Evolutionary conservation across 768 basidiomycete genomes (phyloP), one percentile per base, ranked within the genome.

Genomic region (Leccinum variicolor): DNA sequence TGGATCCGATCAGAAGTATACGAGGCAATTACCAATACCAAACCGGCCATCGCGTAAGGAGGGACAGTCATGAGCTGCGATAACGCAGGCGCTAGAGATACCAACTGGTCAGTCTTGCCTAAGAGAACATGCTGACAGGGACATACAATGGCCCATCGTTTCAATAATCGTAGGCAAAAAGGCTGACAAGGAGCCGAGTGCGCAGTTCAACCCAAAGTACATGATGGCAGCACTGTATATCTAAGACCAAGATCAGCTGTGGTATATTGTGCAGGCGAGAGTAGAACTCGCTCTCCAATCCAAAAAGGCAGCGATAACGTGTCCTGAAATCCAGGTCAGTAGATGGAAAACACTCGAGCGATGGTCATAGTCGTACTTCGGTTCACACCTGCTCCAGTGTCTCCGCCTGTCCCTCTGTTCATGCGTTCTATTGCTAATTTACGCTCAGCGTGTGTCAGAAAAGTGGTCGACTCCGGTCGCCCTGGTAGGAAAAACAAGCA

Each of bases 81-180:
- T 46, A 78, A 57, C 4, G 79, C 81, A 50, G 74, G 64, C 15
- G 76, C 79, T 80, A 52, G 13, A 21, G 52, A 56, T 9, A 7
- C 25, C 68, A 31, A 29, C n/a, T 7, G 11, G 21, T 62, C 36
- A 54, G 36, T 21, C 13, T 5, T 29, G 23, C 17, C 21, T 4
- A 23, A 25, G 7, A 15, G 47, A 21, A 39, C 13, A n/a, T 9
- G 4, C 3, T 0, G 21, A 10, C n/a, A 29, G 2, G 41, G 48
- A 62, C 77, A 26, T 62, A 81, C 79, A 75, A 64, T 73, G 74
- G 8, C 77, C 79, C 66, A 81, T 79, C 0, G 79, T 81, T 58
- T 71, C 74, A 28, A 84, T 80, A 62, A 84, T 82, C 0, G 81
- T 83, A 2, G 82, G 82, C 21, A 84, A 68, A 69, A 84, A 84